Base-by-base conservation (phyloP, 352 stramenopile species). In the Pythium brachiatum region DNA sequence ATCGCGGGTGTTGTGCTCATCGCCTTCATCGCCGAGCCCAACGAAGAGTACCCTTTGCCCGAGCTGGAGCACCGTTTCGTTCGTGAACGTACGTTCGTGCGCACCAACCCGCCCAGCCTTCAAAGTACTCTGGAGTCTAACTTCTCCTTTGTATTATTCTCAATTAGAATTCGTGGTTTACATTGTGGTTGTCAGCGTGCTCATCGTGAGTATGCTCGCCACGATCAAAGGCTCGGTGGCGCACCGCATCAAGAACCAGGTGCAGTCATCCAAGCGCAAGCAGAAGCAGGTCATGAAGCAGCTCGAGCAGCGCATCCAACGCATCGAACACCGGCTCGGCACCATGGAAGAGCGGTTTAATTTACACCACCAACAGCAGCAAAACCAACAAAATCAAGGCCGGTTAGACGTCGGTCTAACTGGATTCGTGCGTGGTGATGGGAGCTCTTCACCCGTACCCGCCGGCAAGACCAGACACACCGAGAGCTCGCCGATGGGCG, bases 221-320 rank as follows among this genome's bases (percentile, higher is more conserved):
- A 93, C 83, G n/a, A 95, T 95, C 75, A 93, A 95, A 69, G 86
- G 86, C 27, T 94, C 86, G 26, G 74, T 92, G 13, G 84, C 86
- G 18, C 84, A 95, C 62, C 81, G 81, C 6, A 71, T 95, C 18
- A 95, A 94, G 63, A 93, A 90, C 59, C 86, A 94, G 51, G 80
- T 94, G 27, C 81, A 90, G 62, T 90, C 75, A 74, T 95, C 86
- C 36, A 88, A 90, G 39, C 75, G 75, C 56, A 83, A 84, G 11
- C 84, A 94, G 58, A 92, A 93, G 68, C 77, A 90, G 53, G 81
- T 86, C 47, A 88, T 92, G 73, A 84, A 91, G 79, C 61, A 88
- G 73, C 77, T 90, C 48, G 81, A 92, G 60, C 27, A 81, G 39
- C 78, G 82, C 15, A 79, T 95, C 15, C 66, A 86, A 41, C 69